These are phyloP conservation scores for Tripterygium wilfordii DNA, from an alignment of 177 flowering plant species.

Conservation along the genomic window DNA sequence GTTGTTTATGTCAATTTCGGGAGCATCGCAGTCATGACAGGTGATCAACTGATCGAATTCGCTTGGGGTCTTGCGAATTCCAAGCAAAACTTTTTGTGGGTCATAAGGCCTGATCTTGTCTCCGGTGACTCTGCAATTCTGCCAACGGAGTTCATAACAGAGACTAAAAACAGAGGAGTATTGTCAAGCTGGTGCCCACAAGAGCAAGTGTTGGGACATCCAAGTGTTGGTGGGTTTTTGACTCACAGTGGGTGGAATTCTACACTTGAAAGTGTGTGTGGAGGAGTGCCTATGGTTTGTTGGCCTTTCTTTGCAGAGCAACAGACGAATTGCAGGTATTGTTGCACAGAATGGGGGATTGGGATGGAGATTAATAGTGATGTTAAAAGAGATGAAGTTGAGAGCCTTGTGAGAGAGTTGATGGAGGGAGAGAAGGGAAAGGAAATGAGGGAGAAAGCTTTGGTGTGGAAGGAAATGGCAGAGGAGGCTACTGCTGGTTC, in stretches of 20 bases:
- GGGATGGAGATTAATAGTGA: conserved; percentile 6
- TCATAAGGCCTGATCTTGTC: conserved; percentile 32
- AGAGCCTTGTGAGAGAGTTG: conserved; percentile 2
- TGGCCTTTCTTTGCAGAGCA: conserved; percentile 75
- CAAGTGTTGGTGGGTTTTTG: conserved; percentile 46
- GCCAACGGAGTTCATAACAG: conserved; percentile 26
- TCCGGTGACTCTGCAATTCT: conserved; percentile 28
- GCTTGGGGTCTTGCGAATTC: conserved; percentile 38
- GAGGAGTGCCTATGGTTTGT: conserved; percentile 50
- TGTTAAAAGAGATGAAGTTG: conserved; percentile 5
- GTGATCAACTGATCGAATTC: conserved; percentile 27
- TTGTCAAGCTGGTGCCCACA: conserved; percentile 53
- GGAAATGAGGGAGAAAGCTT: conserved; percentile 5
- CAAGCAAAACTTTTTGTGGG: conserved; percentile 27
- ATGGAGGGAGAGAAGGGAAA: conserved; percentile 11
- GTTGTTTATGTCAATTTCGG: conserved; percentile 43
- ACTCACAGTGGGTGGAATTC: conserved; percentile 73
- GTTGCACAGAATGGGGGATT: conserved; percentile 1
- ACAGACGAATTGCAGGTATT: conserved; percentile 44
- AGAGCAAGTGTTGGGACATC: conserved; percentile 43
- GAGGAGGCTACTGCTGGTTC: conserved; percentile 3
- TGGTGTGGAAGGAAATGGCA: conserved; percentile 6
- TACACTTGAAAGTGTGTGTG: conserved; percentile 32
- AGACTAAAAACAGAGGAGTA: conserved; percentile 30
- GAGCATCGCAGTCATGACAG: conserved; percentile 31